Evolutionary conservation across 2,329 filamentous ascomycete species (phyloP).

Genomic region (Metarhizium sp.): DNA sequence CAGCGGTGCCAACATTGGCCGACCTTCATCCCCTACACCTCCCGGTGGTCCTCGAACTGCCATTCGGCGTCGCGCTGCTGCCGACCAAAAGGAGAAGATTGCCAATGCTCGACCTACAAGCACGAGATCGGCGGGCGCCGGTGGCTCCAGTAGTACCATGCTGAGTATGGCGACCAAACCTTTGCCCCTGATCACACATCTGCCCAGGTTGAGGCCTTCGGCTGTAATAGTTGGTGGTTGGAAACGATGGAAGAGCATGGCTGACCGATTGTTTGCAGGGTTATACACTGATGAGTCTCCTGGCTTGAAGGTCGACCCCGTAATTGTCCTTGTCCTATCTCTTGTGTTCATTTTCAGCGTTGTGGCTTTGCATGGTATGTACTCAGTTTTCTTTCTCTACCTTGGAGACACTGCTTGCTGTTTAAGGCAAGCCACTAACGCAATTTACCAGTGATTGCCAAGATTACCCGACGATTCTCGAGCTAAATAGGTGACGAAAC

Average conservation of each 20-base stretch:
- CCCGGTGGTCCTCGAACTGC: conserved; percentile 92
- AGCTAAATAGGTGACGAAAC: conserved; percentile 31
- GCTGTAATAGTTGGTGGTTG: background rate
- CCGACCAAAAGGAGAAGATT: conserved; percentile 94
- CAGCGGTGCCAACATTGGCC: conserved; percentile 61
- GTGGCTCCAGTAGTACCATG: conserved; percentile 97
- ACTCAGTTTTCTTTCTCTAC: background rate
- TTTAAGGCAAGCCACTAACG: conserved; percentile 11
- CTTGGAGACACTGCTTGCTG: background rate
- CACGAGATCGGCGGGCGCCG: conserved; percentile 87
- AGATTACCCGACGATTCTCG: conserved; percentile 83
- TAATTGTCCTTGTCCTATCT: conserved; percentile 91
- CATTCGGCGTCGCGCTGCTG: conserved; percentile 88
- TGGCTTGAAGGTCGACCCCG: conserved; percentile 93
- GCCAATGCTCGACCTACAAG: conserved; percentile 88
- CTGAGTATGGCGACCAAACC: conserved; percentile 60
- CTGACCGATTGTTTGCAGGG: conserved; percentile 34
- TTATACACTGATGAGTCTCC: conserved; percentile 98
- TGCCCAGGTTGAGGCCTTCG: background rate
- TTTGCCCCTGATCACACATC: background rate
- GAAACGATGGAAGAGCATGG: background rate
- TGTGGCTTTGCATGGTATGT: conserved; percentile 67
- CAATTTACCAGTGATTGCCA: conserved; percentile 70
- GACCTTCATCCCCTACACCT: conserved; percentile 77
- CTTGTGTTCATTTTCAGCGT: conserved; percentile 99